phyloP scores from a whole-genome alignment of 2,329 filamentous ascomycete genomes.

The Epichloe baconii region DNA sequence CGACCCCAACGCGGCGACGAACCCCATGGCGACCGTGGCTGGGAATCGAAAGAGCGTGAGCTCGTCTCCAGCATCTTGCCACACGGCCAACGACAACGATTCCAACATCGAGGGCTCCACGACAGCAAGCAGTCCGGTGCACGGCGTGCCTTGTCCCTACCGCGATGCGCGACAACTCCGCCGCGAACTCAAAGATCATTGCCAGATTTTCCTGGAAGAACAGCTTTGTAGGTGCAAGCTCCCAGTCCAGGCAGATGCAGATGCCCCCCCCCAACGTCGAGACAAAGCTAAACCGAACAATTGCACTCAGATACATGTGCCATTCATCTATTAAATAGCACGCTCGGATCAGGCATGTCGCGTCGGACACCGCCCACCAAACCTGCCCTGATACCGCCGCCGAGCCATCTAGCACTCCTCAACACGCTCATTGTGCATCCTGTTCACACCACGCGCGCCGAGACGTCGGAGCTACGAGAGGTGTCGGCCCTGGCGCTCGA shows the following conservation, averaged over 20 bases:
- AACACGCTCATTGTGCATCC: constrained; percentile 76
- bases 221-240: constrained; percentile 41
- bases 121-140: constrained; percentile 22
- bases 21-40: constrained; percentile 4
- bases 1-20: neutral
- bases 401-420: constrained; percentile 63
- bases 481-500: constrained; percentile 54
- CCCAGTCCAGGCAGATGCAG: neutral
- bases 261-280: neutral
- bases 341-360: constrained; percentile 41
- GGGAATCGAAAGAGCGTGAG: constrained; percentile 9
- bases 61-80: constrained; percentile 23
- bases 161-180: constrained; percentile 43
- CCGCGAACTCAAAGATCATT: constrained; percentile 51
- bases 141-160: constrained; percentile 27
- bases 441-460: constrained; percentile 58
- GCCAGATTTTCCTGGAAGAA: constrained; percentile 64
- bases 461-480: constrained; percentile 44
- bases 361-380: constrained; percentile 14
- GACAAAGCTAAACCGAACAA: neutral
- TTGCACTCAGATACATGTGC: constrained; percentile 25
- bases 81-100: constrained; percentile 19
- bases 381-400: constrained; percentile 51
- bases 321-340: constrained; percentile 49
- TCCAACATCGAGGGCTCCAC: constrained; percentile 19